Percentiles rank a stretch among this genome's conserved stretches.
These are phyloP conservation scores for Lactarius sanguifluus DNA, from an alignment of 768 basidiomycete species.

Conservation along the genomic window DNA sequence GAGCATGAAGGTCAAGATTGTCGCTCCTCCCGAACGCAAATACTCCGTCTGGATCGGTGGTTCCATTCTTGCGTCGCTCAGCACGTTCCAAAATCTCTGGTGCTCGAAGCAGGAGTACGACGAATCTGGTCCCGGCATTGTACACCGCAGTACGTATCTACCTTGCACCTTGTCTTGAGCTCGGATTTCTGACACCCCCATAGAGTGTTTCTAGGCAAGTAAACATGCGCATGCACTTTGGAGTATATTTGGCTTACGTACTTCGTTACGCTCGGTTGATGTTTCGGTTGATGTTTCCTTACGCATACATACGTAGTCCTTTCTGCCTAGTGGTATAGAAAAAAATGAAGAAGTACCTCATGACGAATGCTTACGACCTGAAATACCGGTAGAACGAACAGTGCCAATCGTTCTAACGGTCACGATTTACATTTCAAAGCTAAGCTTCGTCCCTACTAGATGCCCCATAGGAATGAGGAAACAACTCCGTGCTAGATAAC, in stretches of 20 bases:
- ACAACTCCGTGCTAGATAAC: not conserved
- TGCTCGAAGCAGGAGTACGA: constrained; percentile 92
- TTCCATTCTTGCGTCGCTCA: constrained; percentile 82
- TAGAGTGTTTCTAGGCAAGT: constrained; percentile 27
- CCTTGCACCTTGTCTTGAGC: not conserved
- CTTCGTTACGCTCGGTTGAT: constrained; percentile 13
- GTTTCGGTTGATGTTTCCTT: constrained; percentile 20
- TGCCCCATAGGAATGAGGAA: not conserved
- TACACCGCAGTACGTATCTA: constrained; percentile 64
- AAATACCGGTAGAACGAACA: not conserved
- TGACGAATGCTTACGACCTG: not conserved
- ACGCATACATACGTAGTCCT: constrained; percentile 23
- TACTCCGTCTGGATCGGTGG: constrained; percentile 97
- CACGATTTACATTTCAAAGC: too few species aligned
- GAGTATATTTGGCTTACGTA: constrained; percentile 24
- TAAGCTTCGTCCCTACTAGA: not conserved
- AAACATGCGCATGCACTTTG: constrained; percentile 5
- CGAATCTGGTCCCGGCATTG: constrained; percentile 76
- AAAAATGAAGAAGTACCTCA: constrained; percentile 17
- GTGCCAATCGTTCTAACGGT: too few species aligned
- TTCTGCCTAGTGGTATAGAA: constrained; percentile 17
- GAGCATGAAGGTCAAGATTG: constrained; percentile 95
- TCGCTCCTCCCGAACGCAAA: constrained; percentile 90
- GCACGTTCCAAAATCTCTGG: constrained; percentile 97
- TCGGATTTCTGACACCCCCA: constrained; percentile 5